A percentile compares a stretch with the other conserved stretches of the same genome.
These are phyloP conservation scores for Hysterangium stoloniferum DNA, from an alignment of 768 basidiomycete genomes.

Conservation along the genomic window DNA sequence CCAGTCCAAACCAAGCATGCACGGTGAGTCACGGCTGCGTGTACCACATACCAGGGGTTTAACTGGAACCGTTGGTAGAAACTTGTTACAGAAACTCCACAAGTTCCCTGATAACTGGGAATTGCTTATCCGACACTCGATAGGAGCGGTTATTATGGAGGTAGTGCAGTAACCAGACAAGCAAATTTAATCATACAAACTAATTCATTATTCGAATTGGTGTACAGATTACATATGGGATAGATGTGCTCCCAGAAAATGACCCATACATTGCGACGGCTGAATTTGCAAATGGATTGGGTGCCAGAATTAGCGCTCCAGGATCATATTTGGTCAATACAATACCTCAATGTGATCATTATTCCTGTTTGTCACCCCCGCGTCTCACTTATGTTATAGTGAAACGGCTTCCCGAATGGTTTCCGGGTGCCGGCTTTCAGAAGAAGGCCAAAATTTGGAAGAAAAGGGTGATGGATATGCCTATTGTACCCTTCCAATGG, in stretches of 20 bases:
- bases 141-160: not conserved
- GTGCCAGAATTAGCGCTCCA: not conserved
- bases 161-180: not conserved
- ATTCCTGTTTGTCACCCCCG: not conserved
- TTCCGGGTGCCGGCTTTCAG: slow-evolving; percentile 21
- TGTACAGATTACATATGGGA: slow-evolving; percentile 1
- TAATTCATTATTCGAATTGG: not conserved
- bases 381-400: slow-evolving; percentile 8
- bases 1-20: slow-evolving; percentile 22
- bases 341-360: not conserved
- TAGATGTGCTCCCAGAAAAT: not conserved
- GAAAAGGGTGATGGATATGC: slow-evolving; percentile 16
- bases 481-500: slow-evolving; percentile 16
- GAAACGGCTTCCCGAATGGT: slow-evolving; percentile 18
- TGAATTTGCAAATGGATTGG: not conserved
- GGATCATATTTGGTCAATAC: not conserved
- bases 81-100: not conserved
- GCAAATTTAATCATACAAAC: not conserved
- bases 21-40: not conserved
- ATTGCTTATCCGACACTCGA: not conserved
- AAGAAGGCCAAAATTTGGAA: slow-evolving; percentile 16
- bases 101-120: not conserved
- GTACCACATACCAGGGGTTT: not conserved
- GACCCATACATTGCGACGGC: not conserved
- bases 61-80: not conserved